Evolutionary conservation across 495 filamentous ascomycete genomes (phyloP).

Genomic region (Lepraria neglecta): DNA sequence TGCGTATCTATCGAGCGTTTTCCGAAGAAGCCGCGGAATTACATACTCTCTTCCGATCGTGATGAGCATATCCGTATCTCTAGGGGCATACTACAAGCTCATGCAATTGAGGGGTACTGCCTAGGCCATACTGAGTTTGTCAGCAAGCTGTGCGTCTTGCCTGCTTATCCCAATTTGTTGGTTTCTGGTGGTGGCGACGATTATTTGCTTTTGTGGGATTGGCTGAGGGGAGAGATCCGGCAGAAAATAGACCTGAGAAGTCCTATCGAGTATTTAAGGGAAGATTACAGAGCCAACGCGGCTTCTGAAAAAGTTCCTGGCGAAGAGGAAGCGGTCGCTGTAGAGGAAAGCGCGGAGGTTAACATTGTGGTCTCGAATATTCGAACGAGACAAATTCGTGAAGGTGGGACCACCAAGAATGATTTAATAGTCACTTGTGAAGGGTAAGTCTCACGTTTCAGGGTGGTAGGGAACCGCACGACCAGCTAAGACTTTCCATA

Average conservation of each 20-base stretch:
- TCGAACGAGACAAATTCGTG: constrained; percentile 27
- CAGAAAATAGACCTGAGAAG: constrained; percentile 47
- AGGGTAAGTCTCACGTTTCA: constrained; percentile 45
- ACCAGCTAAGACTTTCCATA: constrained; percentile 27
- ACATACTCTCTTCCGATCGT: constrained; percentile 83
- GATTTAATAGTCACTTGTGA: constrained; percentile 60
- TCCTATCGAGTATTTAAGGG: constrained; percentile 16
- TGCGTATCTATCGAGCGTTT: constrained; percentile 37
- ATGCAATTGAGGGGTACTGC: constrained; percentile 84
- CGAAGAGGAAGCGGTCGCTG: constrained; percentile 14
- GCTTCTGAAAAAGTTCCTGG: not conserved
- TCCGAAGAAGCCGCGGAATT: constrained; percentile 40
- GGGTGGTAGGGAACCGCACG: not conserved
- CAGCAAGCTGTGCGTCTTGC: constrained; percentile 61
- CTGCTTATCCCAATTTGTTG: constrained; percentile 49
- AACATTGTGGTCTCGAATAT: constrained; percentile 49
- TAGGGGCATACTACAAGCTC: constrained; percentile 70
- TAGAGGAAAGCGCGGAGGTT: constrained; percentile 21
- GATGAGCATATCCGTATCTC: constrained; percentile 97
- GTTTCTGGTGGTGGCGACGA: constrained; percentile 85
- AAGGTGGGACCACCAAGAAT: constrained; percentile 6
- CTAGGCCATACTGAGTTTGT: constrained; percentile 81
- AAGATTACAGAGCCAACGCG: not conserved
- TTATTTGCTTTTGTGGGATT: constrained; percentile 74
- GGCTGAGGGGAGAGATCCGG: constrained; percentile 51